A percentile compares a stretch with the other conserved stretches of the same genome.
Conservation (phyloP, 2,329 filamentous ascomycete genomes). For the Talaromyces verruculosus region DNA sequence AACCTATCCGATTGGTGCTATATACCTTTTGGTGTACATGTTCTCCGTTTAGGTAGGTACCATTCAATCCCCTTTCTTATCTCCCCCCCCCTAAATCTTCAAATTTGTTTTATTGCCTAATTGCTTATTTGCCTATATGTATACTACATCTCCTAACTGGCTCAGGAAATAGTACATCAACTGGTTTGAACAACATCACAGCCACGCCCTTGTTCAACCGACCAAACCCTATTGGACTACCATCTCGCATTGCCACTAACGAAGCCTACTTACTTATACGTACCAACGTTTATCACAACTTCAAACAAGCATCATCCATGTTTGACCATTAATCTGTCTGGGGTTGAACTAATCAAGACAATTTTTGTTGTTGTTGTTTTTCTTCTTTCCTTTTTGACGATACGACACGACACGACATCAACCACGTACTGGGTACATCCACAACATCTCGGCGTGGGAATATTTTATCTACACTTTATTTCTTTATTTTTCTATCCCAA, state of each 20-base stretch:
- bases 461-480: not conserved
- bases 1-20: constrained; percentile 1
- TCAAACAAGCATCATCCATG: constrained; percentile 6
- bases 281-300: not conserved
- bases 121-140: not conserved
- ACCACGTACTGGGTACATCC: not conserved
- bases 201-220: constrained; percentile 6
- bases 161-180: not conserved
- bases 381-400: not conserved
- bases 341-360: not conserved
- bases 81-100: not conserved
- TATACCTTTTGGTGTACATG: not conserved
- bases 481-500: not conserved
- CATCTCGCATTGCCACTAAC: constrained; percentile 1
- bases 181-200: not conserved
- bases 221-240: not conserved
- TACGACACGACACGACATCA: not conserved
- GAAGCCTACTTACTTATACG: not conserved
- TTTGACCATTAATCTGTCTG: not conserved
- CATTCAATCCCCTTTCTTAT: not conserved
- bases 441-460: not conserved
- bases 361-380: not conserved
- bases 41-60: not conserved
- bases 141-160: not conserved
- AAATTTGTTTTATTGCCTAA: not conserved